A percentile compares a stretch with the other conserved stretches of the same genome.
Evolutionary conservation across 345 rosid species (phyloP).

Genomic region (Eucalyptus brandiana): DNA sequence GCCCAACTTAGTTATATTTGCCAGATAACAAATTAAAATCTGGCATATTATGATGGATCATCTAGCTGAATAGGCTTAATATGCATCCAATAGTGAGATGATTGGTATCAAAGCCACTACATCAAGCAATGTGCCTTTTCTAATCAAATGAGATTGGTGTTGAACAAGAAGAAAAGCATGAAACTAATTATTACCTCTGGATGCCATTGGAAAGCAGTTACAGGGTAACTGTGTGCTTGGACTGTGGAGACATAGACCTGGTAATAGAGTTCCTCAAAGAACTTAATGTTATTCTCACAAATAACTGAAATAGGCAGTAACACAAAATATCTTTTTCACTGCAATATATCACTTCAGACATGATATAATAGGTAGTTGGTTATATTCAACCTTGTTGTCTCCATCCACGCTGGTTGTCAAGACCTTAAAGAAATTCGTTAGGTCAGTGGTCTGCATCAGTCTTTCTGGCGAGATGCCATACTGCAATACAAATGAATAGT

Average conservation of each 20-base stretch:
- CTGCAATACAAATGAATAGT: slow-evolving; percentile 13
- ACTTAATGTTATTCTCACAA: neutral
- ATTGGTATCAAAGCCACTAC: neutral
- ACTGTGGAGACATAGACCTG: slow-evolving; percentile 89
- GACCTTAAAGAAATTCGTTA: slow-evolving; percentile 59
- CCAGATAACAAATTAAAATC: neutral
- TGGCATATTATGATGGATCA: neutral
- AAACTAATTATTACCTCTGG: slow-evolving; percentile 56
- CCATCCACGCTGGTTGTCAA: slow-evolving; percentile 67
- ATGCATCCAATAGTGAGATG: neutral
- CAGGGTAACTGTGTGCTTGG: slow-evolving; percentile 62
- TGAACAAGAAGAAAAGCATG: neutral
- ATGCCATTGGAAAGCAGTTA: slow-evolving; percentile 95
- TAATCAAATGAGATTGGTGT: neutral
- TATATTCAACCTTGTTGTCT: slow-evolving; percentile 40
- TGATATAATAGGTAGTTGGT: neutral
- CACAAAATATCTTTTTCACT: neutral
- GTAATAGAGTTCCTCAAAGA: neutral
- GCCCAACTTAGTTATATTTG: neutral
- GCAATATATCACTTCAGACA: neutral
- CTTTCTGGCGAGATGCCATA: slow-evolving; percentile 64
- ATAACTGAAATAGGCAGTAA: neutral
- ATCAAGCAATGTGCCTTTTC: neutral
- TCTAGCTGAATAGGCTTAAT: neutral
- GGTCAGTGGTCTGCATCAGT: slow-evolving; percentile 20